phyloP scores from a whole-genome alignment of 2,329 filamentous ascomycete species.

The Aspergillus quadrilineatus region DNA sequence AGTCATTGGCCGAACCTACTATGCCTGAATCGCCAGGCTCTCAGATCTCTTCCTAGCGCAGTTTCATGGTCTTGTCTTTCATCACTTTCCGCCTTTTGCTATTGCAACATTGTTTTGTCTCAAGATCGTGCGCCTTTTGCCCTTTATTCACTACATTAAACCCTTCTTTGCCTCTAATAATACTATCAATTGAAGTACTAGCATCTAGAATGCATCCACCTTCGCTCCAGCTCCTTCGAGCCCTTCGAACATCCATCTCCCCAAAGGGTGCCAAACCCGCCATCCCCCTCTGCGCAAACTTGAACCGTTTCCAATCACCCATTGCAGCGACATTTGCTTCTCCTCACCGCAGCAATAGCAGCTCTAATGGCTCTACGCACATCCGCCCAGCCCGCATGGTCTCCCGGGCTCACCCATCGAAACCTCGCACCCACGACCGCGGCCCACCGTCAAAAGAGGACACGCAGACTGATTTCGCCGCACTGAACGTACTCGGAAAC shows the following conservation, averaged over 20 bases:
- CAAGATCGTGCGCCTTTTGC: neutral
- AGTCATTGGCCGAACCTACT: neutral
- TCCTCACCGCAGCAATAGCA: constrained; percentile 25
- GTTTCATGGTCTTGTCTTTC: neutral
- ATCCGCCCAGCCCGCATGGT: constrained; percentile 33
- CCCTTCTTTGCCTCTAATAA: neutral
- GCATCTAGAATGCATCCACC: constrained; percentile 39
- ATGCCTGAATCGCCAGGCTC: neutral
- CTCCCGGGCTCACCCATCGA: constrained; percentile 34
- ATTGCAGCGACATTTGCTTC: constrained; percentile 6
- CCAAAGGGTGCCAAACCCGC: constrained; percentile 14
- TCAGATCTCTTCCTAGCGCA: neutral
- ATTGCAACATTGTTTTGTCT: neutral
- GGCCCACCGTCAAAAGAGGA: constrained; percentile 61
- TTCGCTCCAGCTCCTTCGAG: constrained; percentile 43
- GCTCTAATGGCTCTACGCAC: neutral
- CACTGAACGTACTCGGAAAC: constrained; percentile 75
- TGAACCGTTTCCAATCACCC: constrained; percentile 15
- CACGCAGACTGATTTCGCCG: constrained; percentile 69
- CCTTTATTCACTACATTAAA: too few species aligned
- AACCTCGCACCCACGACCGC: constrained; percentile 53
- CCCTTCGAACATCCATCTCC: constrained; percentile 38
- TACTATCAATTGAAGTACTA: neutral
- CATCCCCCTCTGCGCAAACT: constrained; percentile 13
- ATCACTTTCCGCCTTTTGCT: neutral